Evolutionary conservation across 495 filamentous ascomycete genomes (phyloP).

Genomic region (Xylona heveae): DNA sequence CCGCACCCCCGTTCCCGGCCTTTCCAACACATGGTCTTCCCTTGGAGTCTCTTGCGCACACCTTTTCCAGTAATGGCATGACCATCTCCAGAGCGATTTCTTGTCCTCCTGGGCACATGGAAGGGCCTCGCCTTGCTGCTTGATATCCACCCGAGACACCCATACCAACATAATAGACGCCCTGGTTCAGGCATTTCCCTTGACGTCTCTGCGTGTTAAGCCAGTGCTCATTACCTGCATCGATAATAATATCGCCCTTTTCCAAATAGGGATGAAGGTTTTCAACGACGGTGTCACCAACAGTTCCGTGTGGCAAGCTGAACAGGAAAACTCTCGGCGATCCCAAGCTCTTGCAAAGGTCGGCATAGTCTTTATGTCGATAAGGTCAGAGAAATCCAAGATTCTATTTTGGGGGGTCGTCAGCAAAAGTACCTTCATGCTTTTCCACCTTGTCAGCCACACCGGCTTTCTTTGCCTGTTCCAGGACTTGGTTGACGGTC

Average conservation of each 20-base stretch:
- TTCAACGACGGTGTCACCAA: constrained; percentile 41
- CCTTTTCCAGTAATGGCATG: constrained; percentile 37
- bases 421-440: too few species aligned
- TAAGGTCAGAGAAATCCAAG: too few species aligned
- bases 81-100: constrained; percentile 31
- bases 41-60: constrained; percentile 35
- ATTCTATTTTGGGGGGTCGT: too few species aligned
- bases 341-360: constrained; percentile 20
- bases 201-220: constrained; percentile 44
- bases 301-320: constrained; percentile 49
- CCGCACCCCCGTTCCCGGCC: constrained; percentile 39
- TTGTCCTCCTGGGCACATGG: constrained; percentile 43
- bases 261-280: constrained; percentile 32
- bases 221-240: constrained; percentile 53
- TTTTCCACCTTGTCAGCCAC: constrained; percentile 16
- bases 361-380: constrained; percentile 18
- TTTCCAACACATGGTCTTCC: constrained; percentile 39
- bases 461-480: constrained; percentile 15
- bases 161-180: constrained; percentile 42
- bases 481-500: constrained; percentile 22
- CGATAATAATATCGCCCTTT: constrained; percentile 46
- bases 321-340: constrained; percentile 26
- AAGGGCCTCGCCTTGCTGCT: constrained; percentile 39
- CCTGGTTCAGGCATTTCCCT: constrained; percentile 27
- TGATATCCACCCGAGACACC: constrained; percentile 55